Percentiles rank a stretch among this genome's conserved stretches.
Evolutionary conservation across 495 filamentous ascomycete species (phyloP).

Genomic region (Pyrenula massariospora): DNA sequence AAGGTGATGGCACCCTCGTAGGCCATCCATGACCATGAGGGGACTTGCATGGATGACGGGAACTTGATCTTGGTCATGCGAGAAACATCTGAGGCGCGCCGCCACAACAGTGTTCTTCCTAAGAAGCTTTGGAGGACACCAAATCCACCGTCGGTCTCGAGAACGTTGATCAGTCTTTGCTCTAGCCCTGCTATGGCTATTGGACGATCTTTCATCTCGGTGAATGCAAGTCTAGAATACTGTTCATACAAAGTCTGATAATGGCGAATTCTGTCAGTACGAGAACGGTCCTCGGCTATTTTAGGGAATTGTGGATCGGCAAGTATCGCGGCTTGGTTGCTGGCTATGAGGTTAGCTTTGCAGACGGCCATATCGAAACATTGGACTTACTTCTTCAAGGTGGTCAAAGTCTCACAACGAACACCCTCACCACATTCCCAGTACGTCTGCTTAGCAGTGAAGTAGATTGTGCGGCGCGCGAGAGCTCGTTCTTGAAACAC

Average conservation of each 20-base stretch:
- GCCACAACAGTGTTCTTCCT: slow-evolving; percentile 5
- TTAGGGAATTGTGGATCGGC: slow-evolving; percentile 25
- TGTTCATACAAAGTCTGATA: neutral
- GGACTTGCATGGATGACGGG: slow-evolving; percentile 4
- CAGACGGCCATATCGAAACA: neutral
- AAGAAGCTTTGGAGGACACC: neutral
- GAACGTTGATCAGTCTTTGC: neutral
- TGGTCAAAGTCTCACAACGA: slow-evolving; percentile 18
- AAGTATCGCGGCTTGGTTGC: slow-evolving; percentile 17
- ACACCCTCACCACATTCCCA: slow-evolving; percentile 29
- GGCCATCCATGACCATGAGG: slow-evolving; percentile 20
- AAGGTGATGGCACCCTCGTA: slow-evolving; percentile 13
- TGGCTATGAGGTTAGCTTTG: slow-evolving; percentile 4
- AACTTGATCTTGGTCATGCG: neutral
- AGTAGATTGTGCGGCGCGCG: slow-evolving; percentile 28
- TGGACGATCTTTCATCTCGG: neutral
- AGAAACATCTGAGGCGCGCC: slow-evolving; percentile 12
- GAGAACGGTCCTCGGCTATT: neutral
- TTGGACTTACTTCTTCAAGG: slow-evolving; percentile 17
- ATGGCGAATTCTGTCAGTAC: slow-evolving; percentile 2
- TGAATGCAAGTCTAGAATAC: neutral
- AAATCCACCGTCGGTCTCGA: neutral
- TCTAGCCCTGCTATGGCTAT: neutral
- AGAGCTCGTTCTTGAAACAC: slow-evolving; percentile 28
- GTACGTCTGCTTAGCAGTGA: slow-evolving; percentile 23